phyloP scores from a whole-genome alignment of 2,329 filamentous ascomycete species.

The Arthroderma sp. region DNA sequence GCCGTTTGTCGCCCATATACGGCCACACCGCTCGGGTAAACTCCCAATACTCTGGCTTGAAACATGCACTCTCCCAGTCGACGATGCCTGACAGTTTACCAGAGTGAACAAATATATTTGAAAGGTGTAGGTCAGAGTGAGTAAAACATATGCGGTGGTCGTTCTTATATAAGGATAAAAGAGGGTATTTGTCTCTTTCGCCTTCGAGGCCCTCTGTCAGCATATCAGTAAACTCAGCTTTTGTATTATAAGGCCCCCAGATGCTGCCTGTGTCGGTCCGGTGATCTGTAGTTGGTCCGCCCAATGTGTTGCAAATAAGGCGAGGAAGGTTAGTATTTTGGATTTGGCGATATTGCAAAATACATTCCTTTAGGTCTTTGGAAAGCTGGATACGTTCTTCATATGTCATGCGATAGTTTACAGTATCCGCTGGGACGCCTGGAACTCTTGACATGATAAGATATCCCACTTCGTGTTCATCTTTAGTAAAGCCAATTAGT shows the following conservation, averaged over 20 bases:
- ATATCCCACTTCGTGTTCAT: constrained; percentile 8
- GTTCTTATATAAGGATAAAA: constrained; percentile 7
- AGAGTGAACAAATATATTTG: constrained; percentile 10
- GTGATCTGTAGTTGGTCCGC: constrained; percentile 12
- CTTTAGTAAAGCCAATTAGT: constrained; percentile 8
- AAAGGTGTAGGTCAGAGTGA: constrained; percentile 11
- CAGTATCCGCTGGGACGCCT: constrained; percentile 4
- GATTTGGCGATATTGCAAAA: constrained; percentile 12
- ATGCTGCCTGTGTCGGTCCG: not conserved
- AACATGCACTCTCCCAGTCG: constrained; percentile 14
- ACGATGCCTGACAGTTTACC: constrained; percentile 10
- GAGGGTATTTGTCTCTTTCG: not conserved
- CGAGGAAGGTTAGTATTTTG: constrained; percentile 5
- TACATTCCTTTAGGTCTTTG: constrained; percentile 10
- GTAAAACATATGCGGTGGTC: constrained; percentile 11
- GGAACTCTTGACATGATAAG: constrained; percentile 13
- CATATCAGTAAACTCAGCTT: constrained; percentile 9
- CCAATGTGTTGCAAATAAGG: constrained; percentile 11
- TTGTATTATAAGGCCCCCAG: constrained; percentile 10
- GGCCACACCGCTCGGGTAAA: constrained; percentile 11
- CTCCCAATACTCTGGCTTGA: constrained; percentile 14
- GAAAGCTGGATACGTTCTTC: constrained; percentile 12
- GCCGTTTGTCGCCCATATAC: constrained; percentile 2
- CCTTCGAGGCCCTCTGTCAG: not conserved
- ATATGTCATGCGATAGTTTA: constrained; percentile 11